Evolutionary conservation across 2,329 filamentous ascomycete genomes (phyloP).

Genomic region (Didymella sp.): DNA sequence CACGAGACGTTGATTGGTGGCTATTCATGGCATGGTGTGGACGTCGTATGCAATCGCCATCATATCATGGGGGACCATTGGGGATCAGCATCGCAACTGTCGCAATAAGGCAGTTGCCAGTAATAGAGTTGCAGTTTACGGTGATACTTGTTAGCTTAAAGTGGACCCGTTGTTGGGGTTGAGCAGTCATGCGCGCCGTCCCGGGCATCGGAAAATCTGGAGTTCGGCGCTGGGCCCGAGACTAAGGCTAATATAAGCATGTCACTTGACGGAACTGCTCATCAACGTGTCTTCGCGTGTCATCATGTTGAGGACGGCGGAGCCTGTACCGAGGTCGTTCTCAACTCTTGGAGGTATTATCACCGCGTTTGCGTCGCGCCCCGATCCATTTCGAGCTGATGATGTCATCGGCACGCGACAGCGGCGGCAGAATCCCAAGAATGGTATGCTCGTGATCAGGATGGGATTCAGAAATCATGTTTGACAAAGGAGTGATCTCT

Average conservation of each 20-base stretch:
- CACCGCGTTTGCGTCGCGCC: neutral
- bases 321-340: neutral
- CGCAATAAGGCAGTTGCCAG: constrained; percentile 10
- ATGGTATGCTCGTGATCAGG: too few species aligned
- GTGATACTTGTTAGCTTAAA: neutral
- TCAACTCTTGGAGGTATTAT: too few species aligned
- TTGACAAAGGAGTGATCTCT: too few species aligned
- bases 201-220: constrained; percentile 19
- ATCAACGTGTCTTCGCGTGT: neutral
- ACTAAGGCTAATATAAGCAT: constrained; percentile 2
- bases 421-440: neutral
- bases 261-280: neutral
- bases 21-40: neutral
- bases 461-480: neutral
- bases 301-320: neutral
- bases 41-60: neutral
- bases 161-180: constrained; percentile 4
- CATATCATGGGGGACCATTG: constrained; percentile 5
- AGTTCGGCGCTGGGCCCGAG: constrained; percentile 17
- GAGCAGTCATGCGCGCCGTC: constrained; percentile 13
- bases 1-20: constrained; percentile 3
- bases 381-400: neutral
- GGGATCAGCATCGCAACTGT: constrained; percentile 1
- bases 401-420: neutral
- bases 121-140: constrained; percentile 3